Conservation (phyloP, 1,284 basidiomycete genomes). For the Apiotrichum siamense region DNA sequence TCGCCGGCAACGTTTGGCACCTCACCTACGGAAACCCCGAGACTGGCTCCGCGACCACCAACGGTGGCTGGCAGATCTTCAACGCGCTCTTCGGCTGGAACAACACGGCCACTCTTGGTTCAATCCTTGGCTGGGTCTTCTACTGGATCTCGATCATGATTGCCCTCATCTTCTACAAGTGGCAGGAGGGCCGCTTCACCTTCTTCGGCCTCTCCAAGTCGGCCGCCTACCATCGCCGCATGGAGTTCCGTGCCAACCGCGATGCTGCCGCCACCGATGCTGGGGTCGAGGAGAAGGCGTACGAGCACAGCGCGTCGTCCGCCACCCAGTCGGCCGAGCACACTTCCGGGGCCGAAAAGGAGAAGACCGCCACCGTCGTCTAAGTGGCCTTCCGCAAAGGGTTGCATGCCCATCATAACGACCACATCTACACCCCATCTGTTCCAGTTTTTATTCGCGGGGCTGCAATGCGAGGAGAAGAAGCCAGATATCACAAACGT, state of each 20-base stretch:
- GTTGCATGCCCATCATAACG: no score
- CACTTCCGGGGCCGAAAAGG: not conserved
- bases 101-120: constrained; percentile 55
- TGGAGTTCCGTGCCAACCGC: not conserved
- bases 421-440: no score
- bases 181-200: constrained; percentile 49
- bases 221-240: not conserved
- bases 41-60: constrained; percentile 47
- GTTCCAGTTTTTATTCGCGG: no score
- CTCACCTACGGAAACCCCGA: constrained; percentile 73
- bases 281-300: not conserved
- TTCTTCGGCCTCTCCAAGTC: constrained; percentile 32
- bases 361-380: not conserved
- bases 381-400: no score
- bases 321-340: constrained; percentile 1
- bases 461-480: no score
- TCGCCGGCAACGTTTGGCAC: constrained; percentile 69
- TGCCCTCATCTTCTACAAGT: constrained; percentile 65
- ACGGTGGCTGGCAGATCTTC: constrained; percentile 47
- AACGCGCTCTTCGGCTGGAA: constrained; percentile 49
- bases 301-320: not conserved
- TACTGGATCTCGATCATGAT: constrained; percentile 71
- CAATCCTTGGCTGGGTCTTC: constrained; percentile 65
- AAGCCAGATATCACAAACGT: no score
- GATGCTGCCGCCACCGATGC: not conserved